Percentiles rank a stretch among this genome's conserved stretches.
phyloP scores from a whole-genome alignment of 2,329 filamentous ascomycete genomes.

The Aspergillus versicolor region DNA sequence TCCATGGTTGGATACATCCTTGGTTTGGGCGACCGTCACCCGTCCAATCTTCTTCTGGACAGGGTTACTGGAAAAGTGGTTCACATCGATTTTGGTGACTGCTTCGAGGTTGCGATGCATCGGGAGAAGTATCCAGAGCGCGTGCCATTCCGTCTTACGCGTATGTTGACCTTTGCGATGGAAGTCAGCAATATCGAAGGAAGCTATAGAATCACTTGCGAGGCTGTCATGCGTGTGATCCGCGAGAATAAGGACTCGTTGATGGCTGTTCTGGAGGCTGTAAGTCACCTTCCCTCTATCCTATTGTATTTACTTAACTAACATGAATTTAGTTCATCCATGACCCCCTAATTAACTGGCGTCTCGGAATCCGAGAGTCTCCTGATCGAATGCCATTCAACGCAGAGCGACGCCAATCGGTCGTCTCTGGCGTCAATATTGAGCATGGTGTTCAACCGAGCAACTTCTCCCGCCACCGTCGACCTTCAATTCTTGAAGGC shows the following conservation, averaged over 20 bases:
- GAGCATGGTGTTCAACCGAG: constrained; percentile 59
- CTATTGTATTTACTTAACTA: background rate
- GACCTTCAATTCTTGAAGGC: constrained; percentile 68
- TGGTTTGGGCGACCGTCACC: constrained; percentile 92
- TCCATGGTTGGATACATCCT: constrained; percentile 99
- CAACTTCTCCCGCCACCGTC: constrained; percentile 64
- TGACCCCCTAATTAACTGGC: constrained; percentile 97
- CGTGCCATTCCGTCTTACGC: constrained; percentile 94
- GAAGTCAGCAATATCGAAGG: constrained; percentile 99
- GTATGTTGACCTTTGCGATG: constrained; percentile 99
- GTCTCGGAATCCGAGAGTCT: constrained; percentile 66
- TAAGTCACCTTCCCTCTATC: constrained; percentile 52
- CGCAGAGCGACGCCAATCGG: constrained; percentile 60
- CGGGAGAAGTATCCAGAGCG: constrained; percentile 98
- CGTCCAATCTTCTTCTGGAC: constrained; percentile 96
- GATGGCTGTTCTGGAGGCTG: constrained; percentile 96
- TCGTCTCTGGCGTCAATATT: constrained; percentile 52
- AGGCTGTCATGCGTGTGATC: constrained; percentile 96
- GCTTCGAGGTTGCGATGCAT: constrained; percentile 99
- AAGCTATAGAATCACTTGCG: constrained; percentile 95
- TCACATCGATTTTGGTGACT: constrained; percentile 99
- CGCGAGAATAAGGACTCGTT: constrained; percentile 97
- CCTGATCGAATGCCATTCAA: constrained; percentile 60
- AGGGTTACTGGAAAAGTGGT: constrained; percentile 94
- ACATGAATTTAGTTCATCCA: constrained; percentile 76